Evolutionary conservation across 2,329 filamentous ascomycete genomes (phyloP), one percentile per base, ranked within the genome.

Genomic region (Colletotrichum higginsianum): DNA sequence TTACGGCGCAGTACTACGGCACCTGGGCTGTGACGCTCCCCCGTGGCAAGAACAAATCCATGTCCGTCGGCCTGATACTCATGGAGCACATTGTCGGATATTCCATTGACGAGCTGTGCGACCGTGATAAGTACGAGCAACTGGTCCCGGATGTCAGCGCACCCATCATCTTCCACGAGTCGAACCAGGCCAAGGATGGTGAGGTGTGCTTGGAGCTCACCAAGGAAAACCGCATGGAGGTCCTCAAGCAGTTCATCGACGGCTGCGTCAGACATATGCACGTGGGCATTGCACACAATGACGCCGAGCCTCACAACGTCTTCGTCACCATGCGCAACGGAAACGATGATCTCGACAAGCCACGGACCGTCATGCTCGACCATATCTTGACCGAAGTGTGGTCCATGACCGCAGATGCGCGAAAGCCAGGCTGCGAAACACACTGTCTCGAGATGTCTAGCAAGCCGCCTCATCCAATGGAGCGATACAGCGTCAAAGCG

Each of bases 1-100:
- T 62, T n/a, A 21, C 16, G 26, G 47, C 65, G 3, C 46, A 67
- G 26, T 67, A 55, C 49, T 67, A 62, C 30, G 65, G 57, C 15
- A 47, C 9, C 0, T 56, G 49, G 26, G 57, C 49, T 11, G 23
- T n/a, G 13, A 53, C 23, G 9, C 38, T 61, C 15, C 2, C 12
- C 4, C 13, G 61, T 4, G 57, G 65, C 57, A 18, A 47, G 0
- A 16, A 42, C 4, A 15, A 15, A 2, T 0, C n/a, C 15, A 42
- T 23, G 8, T 55, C 49, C 4, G 47, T 44, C 7, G 58, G 47
- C 2, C 8, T 62, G n/a, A 21, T 67, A 23, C 23, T 67, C 1
- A 56, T 44, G 42, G 49, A 67, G 18, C 56, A 62, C 57, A 38
- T 62, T 12, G n/a, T 26, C 1, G 57, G 57, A 2, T 8, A 12